phyloP scores from a whole-genome alignment of 768 basidiomycete species.

The Tylopilus balloui region DNA sequence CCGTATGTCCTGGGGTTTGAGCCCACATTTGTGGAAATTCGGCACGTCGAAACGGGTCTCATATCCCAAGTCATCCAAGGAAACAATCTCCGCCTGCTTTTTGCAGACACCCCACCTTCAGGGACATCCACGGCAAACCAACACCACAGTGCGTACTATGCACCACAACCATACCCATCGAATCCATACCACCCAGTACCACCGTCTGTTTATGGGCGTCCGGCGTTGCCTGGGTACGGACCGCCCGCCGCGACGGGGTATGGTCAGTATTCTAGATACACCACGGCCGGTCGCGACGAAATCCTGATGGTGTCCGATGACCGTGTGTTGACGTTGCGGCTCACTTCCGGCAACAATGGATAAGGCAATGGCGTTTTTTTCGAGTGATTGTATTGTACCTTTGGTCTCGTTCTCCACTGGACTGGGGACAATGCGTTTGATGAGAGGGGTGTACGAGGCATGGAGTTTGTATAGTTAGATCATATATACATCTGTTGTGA shows the following conservation, averaged over 20 bases:
- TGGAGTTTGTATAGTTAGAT: slow-evolving; percentile 24
- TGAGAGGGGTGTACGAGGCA: background rate
- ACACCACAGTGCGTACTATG: slow-evolving; percentile 36
- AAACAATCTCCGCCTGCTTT: slow-evolving; percentile 82
- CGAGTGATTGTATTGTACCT: slow-evolving; percentile 9
- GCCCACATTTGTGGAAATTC: slow-evolving; percentile 92
- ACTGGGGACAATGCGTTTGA: slow-evolving; percentile 9
- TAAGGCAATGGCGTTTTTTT: slow-evolving; percentile 4
- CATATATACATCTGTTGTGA: slow-evolving; percentile 29
- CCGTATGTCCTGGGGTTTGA: slow-evolving; percentile 97
- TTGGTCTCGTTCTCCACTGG: slow-evolving; percentile 15
- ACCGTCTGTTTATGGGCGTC: slow-evolving; percentile 25
- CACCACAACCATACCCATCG: slow-evolving; percentile 25
- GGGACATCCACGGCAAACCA: slow-evolving; percentile 54
- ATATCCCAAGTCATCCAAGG: slow-evolving; percentile 95
- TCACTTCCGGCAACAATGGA: slow-evolving; percentile 33
- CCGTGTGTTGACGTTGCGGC: slow-evolving; percentile 66
- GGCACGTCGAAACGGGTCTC: slow-evolving; percentile 88
- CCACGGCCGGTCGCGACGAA: slow-evolving; percentile 66
- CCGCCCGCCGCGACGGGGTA: slow-evolving; percentile 26
- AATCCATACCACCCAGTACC: slow-evolving; percentile 33
- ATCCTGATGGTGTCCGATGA: slow-evolving; percentile 91
- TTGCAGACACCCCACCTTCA: slow-evolving; percentile 90
- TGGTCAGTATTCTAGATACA: slow-evolving; percentile 41
- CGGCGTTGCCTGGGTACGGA: slow-evolving; percentile 27